A percentile compares a stretch with the other conserved stretches of the same genome.
Conservation (phyloP, 768 basidiomycete species). For the Mycena galericulata region DNA sequence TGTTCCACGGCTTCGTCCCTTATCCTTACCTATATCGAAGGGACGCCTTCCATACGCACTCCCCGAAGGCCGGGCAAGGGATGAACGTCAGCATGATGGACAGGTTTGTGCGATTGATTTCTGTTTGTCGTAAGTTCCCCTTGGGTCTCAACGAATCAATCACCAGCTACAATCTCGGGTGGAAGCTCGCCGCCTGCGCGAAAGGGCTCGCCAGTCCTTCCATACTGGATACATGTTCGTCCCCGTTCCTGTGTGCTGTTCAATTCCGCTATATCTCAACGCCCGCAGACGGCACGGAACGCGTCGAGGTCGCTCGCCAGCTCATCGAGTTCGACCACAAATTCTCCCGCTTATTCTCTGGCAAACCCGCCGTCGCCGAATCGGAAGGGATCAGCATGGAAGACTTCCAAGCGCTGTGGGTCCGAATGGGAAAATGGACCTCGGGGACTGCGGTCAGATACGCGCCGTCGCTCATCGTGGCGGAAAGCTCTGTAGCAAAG, state of each 20-base stretch:
- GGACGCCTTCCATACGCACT: constrained; percentile 61
- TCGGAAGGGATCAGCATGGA: constrained; percentile 32
- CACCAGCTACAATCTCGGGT: constrained; percentile 51
- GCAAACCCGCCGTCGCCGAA: constrained; percentile 29
- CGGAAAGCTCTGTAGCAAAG: constrained; percentile 10
- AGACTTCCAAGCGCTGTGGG: constrained; percentile 33
- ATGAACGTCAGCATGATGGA: constrained; percentile 66
- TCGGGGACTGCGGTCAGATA: constrained; percentile 30
- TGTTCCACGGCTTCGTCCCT: no score
- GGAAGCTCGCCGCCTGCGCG: constrained; percentile 31
- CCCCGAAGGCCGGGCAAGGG: constrained; percentile 59
- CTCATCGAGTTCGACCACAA: constrained; percentile 56
- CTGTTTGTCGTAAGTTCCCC: background rate
- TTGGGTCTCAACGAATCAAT: background rate
- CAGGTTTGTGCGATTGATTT: constrained; percentile 41
- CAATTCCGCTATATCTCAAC: no score
- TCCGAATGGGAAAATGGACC: constrained; percentile 34
- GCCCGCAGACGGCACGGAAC: constrained; percentile 40
- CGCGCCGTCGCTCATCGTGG: constrained; percentile 25
- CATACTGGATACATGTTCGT: constrained; percentile 34
- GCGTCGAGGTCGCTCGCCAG: constrained; percentile 52
- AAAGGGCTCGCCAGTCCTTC: constrained; percentile 22
- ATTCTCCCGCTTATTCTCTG: constrained; percentile 52
- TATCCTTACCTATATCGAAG: constrained; percentile 33
- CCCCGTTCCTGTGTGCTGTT: background rate